These are phyloP conservation scores for Diaporthe nobilis DNA, from an alignment of 2,329 filamentous ascomycete species.

Conservation along the genomic window DNA sequence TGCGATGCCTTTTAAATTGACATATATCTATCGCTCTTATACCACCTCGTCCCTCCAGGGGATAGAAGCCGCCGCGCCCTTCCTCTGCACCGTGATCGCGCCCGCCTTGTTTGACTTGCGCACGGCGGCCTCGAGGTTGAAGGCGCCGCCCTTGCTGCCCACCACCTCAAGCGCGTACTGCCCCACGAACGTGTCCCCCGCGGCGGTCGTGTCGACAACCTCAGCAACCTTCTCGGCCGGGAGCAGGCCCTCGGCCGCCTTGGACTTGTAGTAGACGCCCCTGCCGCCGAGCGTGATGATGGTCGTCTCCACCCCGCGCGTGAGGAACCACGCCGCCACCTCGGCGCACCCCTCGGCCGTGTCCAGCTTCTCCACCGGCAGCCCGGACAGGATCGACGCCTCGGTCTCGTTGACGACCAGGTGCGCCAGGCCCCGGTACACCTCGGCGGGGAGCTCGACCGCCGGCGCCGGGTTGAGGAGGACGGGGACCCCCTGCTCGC, in stretches of 20 bases:
- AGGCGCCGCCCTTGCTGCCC: constrained; percentile 52
- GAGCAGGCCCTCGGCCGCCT: constrained; percentile 62
- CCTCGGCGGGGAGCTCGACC: constrained; percentile 74
- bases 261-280: constrained; percentile 78
- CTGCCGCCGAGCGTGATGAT: constrained; percentile 87
- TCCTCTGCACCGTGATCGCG: constrained; percentile 74
- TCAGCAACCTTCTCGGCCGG: constrained; percentile 74
- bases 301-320: constrained; percentile 79
- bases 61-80: constrained; percentile 76
- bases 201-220: constrained; percentile 94
- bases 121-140: constrained; percentile 73
- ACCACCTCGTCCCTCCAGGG: constrained; percentile 70
- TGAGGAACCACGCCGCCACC: constrained; percentile 74
- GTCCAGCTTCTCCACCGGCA: constrained; percentile 64
- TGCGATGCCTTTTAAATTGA: not conserved
- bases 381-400: constrained; percentile 78
- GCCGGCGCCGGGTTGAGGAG: constrained; percentile 91
- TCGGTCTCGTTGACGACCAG: constrained; percentile 94
- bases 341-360: constrained; percentile 58
- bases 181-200: constrained; percentile 95
- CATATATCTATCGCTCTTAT: not conserved
- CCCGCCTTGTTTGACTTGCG: constrained; percentile 73
- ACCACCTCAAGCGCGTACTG: constrained; percentile 85
- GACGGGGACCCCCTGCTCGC: constrained; percentile 67
- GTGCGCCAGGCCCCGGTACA: constrained; percentile 79